Evolutionary conservation across 768 basidiomycete species (phyloP), one percentile per base, ranked within the genome.

Genomic region (Amylocystis lapponica): DNA sequence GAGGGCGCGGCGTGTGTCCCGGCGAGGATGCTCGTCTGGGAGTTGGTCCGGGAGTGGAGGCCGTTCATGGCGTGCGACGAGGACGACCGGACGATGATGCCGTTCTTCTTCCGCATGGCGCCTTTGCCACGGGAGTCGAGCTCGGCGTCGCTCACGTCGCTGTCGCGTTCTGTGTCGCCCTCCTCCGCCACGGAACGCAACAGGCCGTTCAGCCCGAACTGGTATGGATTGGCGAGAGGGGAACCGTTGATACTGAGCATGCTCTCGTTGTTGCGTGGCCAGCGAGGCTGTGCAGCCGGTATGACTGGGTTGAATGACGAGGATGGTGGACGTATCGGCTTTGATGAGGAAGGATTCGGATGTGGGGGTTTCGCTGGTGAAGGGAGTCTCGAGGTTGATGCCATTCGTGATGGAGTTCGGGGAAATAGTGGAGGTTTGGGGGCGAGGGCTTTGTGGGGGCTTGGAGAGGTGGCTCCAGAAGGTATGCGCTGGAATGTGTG

Each of bases 181-280:
- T 60, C 63, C 17, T 69, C 69, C 16, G 55, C 57, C 5, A 66
- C 65, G 27, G 59, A 60, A 27, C 66, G 62, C 21, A 48, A 69
- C 68, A 51, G 81, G 73, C 80, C 80, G 78, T 29, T 73, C 67
- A 79, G 57, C 16, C 80, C 82, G 51, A 82, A 76, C 46, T 79
- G 70, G 54, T 82, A 84, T 1, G 87, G 86, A 57, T 89, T 89
- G 14, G 81, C 78, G 14, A 91, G 70, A 0, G 89, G 89, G 0
- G 86, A 88, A 4, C 89, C 89, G 47, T 92, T 91, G 16, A 84
- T 62, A 54, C 86, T 86, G 38, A 90, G 70, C 76, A 90, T 78
- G 54, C 71, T 79, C 61, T 92, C 89, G 54, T 87, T 78, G 50
- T 71, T 76, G 31, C 83, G 76, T 10, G 86, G 83, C 57, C 81